Evolutionary conservation across 441 rosid genomes (phyloP), one percentile per base, ranked within the genome.

Genomic region (Pelargonium citronellum): DNA sequence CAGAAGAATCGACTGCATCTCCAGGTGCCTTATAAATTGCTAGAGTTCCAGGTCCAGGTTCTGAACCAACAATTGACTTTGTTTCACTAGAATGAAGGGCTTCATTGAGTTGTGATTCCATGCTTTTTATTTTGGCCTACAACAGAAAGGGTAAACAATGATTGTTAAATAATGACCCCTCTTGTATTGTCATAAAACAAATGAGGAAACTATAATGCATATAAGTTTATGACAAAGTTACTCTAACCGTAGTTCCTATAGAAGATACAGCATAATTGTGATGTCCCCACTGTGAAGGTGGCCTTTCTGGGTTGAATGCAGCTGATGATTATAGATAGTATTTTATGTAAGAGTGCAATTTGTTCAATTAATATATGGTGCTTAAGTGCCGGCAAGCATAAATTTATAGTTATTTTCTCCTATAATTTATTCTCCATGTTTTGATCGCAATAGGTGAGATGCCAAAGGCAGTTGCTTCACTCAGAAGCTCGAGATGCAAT

Each of bases 61-160:
- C 91, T 77, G 81, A 65, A 64, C 79, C 80, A 79, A 70, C 49
- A 64, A 73, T 64, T 44, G 87, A 80, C 76, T 79, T 85, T 74
- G 81, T 73, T 77, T 82, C 83, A 64, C 71, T 75, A 73, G 89
- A 84, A 64, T 22, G 79, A 76, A 81, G 81, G 55, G 84, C 84
- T 75, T 87, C 89, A 76, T 78, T 87, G 75, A 89, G 88, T 83
- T 84, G 91, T 63, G 82, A 81, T 83, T 92, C 98, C 73, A 89
- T 73, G 70, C 80, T 81, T 81, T 83, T 84, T 55, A 91, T 74
- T 81, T 85, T 87, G 76, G 82, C 90, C 99, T 92, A 71, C 73
- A 82, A 74, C 71, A 77, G 10, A 19, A 78, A 60, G 62, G 12
- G 39, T 47, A 3, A 60, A 71, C 66, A 62, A 67, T 66, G 77